Percentiles rank a stretch among this genome's conserved stretches.
These are phyloP conservation scores for Malassezia japonica DNA, from an alignment of 1,284 basidiomycete species.

Conservation along the genomic window DNA sequence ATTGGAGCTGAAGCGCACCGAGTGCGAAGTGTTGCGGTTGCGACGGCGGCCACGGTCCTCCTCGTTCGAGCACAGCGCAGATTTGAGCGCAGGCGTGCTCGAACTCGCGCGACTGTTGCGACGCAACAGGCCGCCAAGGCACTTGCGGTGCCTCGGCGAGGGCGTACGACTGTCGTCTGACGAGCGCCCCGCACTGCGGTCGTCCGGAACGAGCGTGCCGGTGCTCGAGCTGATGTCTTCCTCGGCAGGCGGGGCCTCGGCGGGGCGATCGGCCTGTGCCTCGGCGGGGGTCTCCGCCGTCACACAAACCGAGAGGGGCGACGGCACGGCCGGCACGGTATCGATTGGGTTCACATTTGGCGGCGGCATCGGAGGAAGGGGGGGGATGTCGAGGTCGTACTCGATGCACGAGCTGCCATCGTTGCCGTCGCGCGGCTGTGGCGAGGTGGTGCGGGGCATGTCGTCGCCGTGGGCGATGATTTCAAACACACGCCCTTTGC, in stretches of 20 bases:
- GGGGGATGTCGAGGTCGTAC: slow-evolving; percentile 27
- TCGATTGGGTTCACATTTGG: slow-evolving; percentile 31
- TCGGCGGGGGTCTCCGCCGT: too few species aligned
- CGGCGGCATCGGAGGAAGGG: slow-evolving; percentile 23
- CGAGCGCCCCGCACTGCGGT: too few species aligned
- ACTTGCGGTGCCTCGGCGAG: too few species aligned
- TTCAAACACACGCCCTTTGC: slow-evolving; percentile 39
- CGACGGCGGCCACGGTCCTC: slow-evolving; percentile 25
- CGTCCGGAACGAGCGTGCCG: too few species aligned
- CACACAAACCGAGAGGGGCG: too few species aligned
- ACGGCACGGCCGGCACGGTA: slow-evolving; percentile 34
- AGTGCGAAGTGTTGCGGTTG: slow-evolving; percentile 7
- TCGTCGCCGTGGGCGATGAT: slow-evolving; percentile 33
- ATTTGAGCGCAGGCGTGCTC: slow-evolving; percentile 23
- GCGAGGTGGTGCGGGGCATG: slow-evolving; percentile 3
- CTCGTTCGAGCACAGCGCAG: slow-evolving; percentile 31
- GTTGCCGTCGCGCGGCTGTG: neutral
- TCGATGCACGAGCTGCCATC: slow-evolving; percentile 1
- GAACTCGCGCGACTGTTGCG: slow-evolving; percentile 18
- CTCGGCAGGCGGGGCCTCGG: too few species aligned
- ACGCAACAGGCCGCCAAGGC: too few species aligned
- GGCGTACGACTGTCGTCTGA: too few species aligned
- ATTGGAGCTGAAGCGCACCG: slow-evolving; percentile 36
- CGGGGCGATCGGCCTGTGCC: too few species aligned
- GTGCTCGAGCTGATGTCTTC: too few species aligned